Conservation (phyloP, 2,329 filamentous ascomycete genomes). For the Cryoendolithus antarcticus region DNA sequence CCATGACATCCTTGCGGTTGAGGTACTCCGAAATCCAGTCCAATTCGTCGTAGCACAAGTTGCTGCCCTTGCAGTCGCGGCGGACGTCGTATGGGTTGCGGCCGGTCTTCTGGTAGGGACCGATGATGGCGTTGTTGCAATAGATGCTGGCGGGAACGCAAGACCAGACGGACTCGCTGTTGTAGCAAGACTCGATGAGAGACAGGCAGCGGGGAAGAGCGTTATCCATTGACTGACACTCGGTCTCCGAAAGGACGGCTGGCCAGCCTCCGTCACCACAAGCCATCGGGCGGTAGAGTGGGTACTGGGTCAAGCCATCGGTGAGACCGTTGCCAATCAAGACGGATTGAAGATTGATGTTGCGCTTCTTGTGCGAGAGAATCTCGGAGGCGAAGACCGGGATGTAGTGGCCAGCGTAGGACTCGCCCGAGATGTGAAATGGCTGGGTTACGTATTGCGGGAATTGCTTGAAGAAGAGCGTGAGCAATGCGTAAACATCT, state of each 20-base stretch:
- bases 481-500: slow-evolving; percentile 92
- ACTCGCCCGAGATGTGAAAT: slow-evolving; percentile 97
- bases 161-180: slow-evolving; percentile 78
- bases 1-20: slow-evolving; percentile 70
- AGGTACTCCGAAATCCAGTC: slow-evolving; percentile 80
- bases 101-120: slow-evolving; percentile 86
- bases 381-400: slow-evolving; percentile 88
- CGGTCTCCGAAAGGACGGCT: slow-evolving; percentile 63
- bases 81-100: slow-evolving; percentile 94
- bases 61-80: slow-evolving; percentile 66
- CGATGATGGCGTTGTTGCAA: slow-evolving; percentile 95
- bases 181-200: slow-evolving; percentile 85
- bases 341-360: slow-evolving; percentile 94
- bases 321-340: slow-evolving; percentile 95
- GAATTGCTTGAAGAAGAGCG: slow-evolving; percentile 98
- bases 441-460: slow-evolving; percentile 87
- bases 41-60: slow-evolving; percentile 87
- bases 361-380: slow-evolving; percentile 83
- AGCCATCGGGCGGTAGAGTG: slow-evolving; percentile 93
- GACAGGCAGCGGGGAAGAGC: slow-evolving; percentile 78
- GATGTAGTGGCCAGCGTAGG: slow-evolving; percentile 91
- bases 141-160: slow-evolving; percentile 95
- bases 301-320: slow-evolving; percentile 86
- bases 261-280: slow-evolving; percentile 92
- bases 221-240: slow-evolving; percentile 86